Base-by-base conservation (phyloP, 495 filamentous ascomycete species). In the Penicillium malachiteum region DNA sequence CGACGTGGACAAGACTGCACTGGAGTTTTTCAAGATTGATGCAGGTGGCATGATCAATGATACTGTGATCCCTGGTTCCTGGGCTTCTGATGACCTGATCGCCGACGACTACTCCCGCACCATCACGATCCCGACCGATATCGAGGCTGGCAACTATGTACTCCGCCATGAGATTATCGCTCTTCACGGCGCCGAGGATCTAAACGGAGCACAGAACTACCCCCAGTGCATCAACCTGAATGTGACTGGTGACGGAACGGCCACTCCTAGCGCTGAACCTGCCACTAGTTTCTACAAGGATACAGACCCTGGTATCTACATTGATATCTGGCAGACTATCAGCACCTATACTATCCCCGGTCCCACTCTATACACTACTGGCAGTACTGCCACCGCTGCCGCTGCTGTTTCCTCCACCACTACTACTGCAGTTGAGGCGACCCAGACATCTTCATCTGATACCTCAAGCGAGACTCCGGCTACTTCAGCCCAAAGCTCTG, bases 131-230 rank as follows among this genome's bases (percentile, higher is more conserved):
- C 87, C 88, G 9, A 54, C 69, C 16, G 70, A 72, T 60, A 78
- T 90, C 44, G 80, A 75, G 21, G 64, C 85, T 13, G 87, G 87
- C 35, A 83, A 87, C 71, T 92, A 90, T 60, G 83, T 92, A 53
- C 72, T 92, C 31, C 85, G 88, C n/a, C 85, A 89, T 63, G 88
- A 92, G 68, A 85, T 91, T 59, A 86, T 91, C 50, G 87, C 85
- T 14, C 81, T 91, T 7, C 87, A 91, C 74, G 74, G 77, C 17
- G 86, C 82, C 9, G 76, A 67, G 14, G 59, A 70, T 26, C 56
- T 63, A 13, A 73, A 84, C 60, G 86, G 86, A 46, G 86, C 87
- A 0, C 88, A 92, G 78, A 81, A 81, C 65, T 92, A 91, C 61
- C 87, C 87, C 12, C 79, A 87, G 59, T 92, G 88, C 73, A 74